Evolutionary conservation across 148 eudicot genomes (phyloP).

Genomic region (Gaultheria prostrata): DNA sequence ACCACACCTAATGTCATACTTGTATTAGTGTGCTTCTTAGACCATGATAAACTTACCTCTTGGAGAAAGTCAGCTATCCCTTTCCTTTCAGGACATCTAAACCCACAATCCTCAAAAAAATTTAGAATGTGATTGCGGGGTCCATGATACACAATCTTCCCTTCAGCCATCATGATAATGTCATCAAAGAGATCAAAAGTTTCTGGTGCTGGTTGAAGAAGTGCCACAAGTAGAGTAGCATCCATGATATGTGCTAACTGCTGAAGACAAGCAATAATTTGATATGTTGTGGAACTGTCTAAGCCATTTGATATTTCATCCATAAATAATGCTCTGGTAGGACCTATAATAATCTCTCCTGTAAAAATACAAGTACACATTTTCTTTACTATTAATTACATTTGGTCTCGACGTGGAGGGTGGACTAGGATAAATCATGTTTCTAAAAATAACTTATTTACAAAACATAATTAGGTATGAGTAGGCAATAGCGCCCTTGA

Average conservation of each 20-base stretch:
- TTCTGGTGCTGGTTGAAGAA: conserved; percentile 95
- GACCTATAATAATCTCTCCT: conserved; percentile 96
- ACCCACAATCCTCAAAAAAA: conserved; percentile 63
- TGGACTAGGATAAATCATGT: too few relatives aligned
- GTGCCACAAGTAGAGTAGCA: conserved; percentile 62
- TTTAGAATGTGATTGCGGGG: conserved; percentile 47
- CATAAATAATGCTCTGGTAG: conserved; percentile 38
- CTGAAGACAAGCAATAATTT: conserved; percentile 63
- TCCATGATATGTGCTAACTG: conserved; percentile 67
- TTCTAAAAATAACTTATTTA: too few relatives aligned
- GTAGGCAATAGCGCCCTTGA: background rate
- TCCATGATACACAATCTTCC: conserved; percentile 79
- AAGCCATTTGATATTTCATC: conserved; percentile 2
- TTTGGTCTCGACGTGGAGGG: too few relatives aligned
- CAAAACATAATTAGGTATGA: background rate
- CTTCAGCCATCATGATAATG: conserved; percentile 78
- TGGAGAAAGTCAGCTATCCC: conserved; percentile 87
- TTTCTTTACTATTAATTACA: too few relatives aligned
- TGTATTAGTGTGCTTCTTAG: background rate
- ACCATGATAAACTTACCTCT: conserved; percentile 44
- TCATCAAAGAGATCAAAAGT: conserved; percentile 80
- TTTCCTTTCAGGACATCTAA: conserved; percentile 80
- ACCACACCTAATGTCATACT: too few relatives aligned
- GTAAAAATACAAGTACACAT: background rate
- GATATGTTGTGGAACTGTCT: conserved; percentile 87